Evolutionary conservation across 169 alveolate species (phyloP).

Genomic region (Eimeria acervulina): DNA sequence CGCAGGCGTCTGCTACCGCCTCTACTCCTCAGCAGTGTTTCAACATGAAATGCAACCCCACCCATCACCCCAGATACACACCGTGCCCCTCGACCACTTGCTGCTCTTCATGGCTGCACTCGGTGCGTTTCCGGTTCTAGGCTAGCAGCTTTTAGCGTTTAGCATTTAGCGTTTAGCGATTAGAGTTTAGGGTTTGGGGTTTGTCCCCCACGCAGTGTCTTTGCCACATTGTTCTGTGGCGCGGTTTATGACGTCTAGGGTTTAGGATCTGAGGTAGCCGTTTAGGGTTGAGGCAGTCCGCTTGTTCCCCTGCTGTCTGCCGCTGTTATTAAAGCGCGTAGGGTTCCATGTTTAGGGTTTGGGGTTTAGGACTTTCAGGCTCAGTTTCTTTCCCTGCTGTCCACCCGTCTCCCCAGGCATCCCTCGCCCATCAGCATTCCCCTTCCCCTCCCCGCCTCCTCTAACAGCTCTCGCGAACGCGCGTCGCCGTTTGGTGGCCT

Average conservation of each 20-base stretch:
- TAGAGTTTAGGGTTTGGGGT: too few relatives aligned
- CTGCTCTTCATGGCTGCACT: constrained; percentile 93
- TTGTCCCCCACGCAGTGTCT: too few relatives aligned
- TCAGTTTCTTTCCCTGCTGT: not conserved
- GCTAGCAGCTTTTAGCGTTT: too few relatives aligned
- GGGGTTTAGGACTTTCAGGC: not conserved
- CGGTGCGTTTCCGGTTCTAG: constrained; percentile 84
- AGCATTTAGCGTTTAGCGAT: too few relatives aligned
- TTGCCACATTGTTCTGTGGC: too few relatives aligned
- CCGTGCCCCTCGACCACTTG: constrained; percentile 93
- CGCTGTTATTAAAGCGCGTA: not conserved
- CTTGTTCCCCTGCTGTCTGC: too few relatives aligned
- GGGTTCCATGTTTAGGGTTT: not conserved
- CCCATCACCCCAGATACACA: constrained; percentile 93
- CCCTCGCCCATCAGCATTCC: constrained; percentile 81
- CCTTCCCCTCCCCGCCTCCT: constrained; percentile 84
- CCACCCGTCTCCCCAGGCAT: constrained; percentile 71
- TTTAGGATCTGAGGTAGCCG: too few relatives aligned
- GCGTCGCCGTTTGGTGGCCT: constrained; percentile 75
- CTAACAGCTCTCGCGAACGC: constrained; percentile 76
- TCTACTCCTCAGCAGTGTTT: constrained; percentile 89
- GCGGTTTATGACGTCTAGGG: too few relatives aligned
- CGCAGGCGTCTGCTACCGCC: constrained; percentile 98
- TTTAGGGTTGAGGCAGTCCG: too few relatives aligned
- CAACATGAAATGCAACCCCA: constrained; percentile 89